Evolutionary conservation across 257 asterid species (phyloP), one percentile per base, ranked within the genome.

Genomic region (Asclepias syriaca): DNA sequence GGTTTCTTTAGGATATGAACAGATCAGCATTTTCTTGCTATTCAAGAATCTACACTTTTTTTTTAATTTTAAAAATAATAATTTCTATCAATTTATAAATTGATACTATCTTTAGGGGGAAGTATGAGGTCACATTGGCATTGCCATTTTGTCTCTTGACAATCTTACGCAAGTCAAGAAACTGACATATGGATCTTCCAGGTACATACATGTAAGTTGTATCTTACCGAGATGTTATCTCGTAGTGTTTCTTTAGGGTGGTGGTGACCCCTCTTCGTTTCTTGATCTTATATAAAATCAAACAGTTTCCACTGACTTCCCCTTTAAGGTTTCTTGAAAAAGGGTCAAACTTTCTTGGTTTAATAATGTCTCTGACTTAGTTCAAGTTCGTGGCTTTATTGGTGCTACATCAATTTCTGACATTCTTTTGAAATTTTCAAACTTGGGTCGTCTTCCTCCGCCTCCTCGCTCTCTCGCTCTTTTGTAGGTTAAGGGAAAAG

Each of bases 311-410:
- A 37, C 46, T n/a, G 27, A 24, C 49, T 11, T 22, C 14, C 54
- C 6, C 66, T 21, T 43, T 6, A 43, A 6, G 22, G 8, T 39
- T 65, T 65, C 49, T 21, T 37, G 59, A 19, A 67, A 54, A 43
- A 65, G 19, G 16, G 53, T 54, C 61, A 32, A 37, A 65, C 57
- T 24, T 55, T 19, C 22, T 24, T 55, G 11, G 66, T 48, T 64
- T 37, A n/a, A 51, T 51, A n/a, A 51, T 51, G 57, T 16, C 57
- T 5, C 22, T 32, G 45, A 9, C 22, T 66, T 55, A 19, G 73
- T 68, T 43, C 63, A 74, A 58, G 73, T 74, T 63, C 67, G 21
- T 34, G 11, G 10, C 49, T 57, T 13, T 51, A 43, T 43, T 11
- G 48, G 18, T 24, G 16, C 16, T 16, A 45, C 2, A 66, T 45